Base-by-base conservation (phyloP, 2,329 filamentous ascomycete genomes). In the Ceratocystiopsis brevicomis region DNA sequence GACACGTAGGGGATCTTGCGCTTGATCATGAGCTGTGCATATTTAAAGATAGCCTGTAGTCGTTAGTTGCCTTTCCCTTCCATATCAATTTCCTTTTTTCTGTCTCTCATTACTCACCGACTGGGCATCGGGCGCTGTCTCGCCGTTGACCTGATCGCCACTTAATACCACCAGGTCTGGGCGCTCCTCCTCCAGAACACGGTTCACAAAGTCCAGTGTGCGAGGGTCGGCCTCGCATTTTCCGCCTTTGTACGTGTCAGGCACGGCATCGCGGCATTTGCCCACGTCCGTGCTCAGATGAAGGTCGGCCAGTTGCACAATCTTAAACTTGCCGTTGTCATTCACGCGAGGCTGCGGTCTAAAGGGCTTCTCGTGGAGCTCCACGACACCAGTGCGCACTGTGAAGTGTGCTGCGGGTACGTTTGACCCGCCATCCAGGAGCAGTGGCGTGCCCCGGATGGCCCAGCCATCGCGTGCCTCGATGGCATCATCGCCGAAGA, bases 111-210 rank as follows among this genome's bases (percentile, higher is more conserved):
- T 25, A 57, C 72, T 54, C 62, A 81, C 78, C 47, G 80, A 90
- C 57, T 94, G 87, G 11, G 83, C 81, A 64, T 98, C 90, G 12
- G 82, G 85, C 1, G 90, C 78, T 0, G 85, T 87, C 44, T 92
- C 88, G 41, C 90, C 90, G 53, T 98, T 96, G 45, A 96, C 80
- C 59, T 96, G 87, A 55, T 98, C 90, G 40, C 90, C 90, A 50
- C 81, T 90, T 38, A 98, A 65, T 5, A 98, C 77, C 2, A 96
- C 84, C 50, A 98, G 64, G 54, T 98, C 86, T 0, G 90, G 90
- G 58, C 84, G 87, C 64, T 98, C 90, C 43, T 94, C 81, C 50
- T 95, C 87, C 19, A 98, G 65, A 14, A 96, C 68, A 52, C 71
- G 76, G 48, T 73, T 74, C 39, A 96, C 73, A 57, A 96, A 98